These are phyloP conservation scores for Suillus americanus DNA, from an alignment of 768 basidiomycete genomes.

Conservation along the genomic window DNA sequence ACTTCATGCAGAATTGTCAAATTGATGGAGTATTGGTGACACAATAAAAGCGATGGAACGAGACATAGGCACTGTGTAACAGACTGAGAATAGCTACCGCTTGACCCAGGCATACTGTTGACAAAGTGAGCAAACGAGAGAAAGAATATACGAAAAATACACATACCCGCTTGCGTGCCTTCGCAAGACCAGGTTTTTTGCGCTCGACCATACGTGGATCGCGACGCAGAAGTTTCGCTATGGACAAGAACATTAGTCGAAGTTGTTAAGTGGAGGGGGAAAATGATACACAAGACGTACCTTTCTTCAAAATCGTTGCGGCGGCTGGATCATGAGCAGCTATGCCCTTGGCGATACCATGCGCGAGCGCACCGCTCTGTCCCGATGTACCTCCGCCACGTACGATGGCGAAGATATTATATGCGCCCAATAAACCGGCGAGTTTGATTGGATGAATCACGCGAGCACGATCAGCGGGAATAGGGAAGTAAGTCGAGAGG, in stretches of 20 bases:
- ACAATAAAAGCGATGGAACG: background rate
- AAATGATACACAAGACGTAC: conserved; percentile 42
- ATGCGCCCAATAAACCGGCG: conserved; percentile 81
- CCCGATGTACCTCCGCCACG: conserved; percentile 90
- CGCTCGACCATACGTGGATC: conserved; percentile 98
- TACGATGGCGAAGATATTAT: conserved; percentile 72
- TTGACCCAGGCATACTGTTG: conserved; percentile 93
- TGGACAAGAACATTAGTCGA: conserved; percentile 3
- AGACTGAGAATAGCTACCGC: conserved; percentile 49
- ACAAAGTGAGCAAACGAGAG: conserved; percentile 1
- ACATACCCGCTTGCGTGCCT: conserved; percentile 90
- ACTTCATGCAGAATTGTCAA: background rate
- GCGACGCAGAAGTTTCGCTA: conserved; percentile 83
- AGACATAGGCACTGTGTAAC: background rate
- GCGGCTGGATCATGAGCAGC: conserved; percentile 69
- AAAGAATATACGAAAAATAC: background rate
- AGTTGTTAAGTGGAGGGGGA: background rate
- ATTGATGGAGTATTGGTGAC: background rate
- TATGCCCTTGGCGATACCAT: conserved; percentile 75
- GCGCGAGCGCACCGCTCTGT: conserved; percentile 84
- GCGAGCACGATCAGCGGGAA: conserved; percentile 74
- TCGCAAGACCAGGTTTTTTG: conserved; percentile 92
- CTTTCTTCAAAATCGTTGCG: conserved; percentile 65
- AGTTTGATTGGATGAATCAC: conserved; percentile 83
- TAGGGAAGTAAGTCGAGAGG: conserved; percentile 74